These are phyloP conservation scores for Debaryomyces prosopidis DNA, from an alignment of 805 yeast genomes.

Conservation along the genomic window DNA sequence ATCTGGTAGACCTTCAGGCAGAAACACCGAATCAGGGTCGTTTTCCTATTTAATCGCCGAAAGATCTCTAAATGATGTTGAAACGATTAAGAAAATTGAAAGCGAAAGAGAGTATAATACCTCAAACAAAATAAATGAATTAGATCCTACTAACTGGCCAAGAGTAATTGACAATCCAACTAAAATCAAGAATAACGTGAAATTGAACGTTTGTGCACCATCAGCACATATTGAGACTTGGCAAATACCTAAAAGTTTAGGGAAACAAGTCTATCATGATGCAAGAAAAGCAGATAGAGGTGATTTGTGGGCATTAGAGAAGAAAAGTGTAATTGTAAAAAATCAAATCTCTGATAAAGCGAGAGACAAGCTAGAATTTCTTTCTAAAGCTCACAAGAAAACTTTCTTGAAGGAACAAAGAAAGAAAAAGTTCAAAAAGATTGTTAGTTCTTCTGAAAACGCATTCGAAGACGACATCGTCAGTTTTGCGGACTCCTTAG, in stretches of 20 bases:
- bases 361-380: conserved; percentile 33
- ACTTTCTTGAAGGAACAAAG: conserved; percentile 36
- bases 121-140: conserved; percentile 19
- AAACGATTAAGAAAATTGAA: conserved; percentile 43
- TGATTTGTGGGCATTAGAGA: conserved; percentile 74
- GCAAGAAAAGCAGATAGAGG: conserved; percentile 85
- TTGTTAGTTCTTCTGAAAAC: conserved; percentile 22
- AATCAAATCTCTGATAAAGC: conserved; percentile 29
- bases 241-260: conserved; percentile 79
- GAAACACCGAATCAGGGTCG: conserved; percentile 67
- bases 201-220: conserved; percentile 75
- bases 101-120: conserved; percentile 29
- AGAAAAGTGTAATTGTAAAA: conserved; percentile 34
- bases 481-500: conserved; percentile 25
- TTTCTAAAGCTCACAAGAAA: conserved; percentile 39
- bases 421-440: conserved; percentile 34
- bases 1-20: conserved; percentile 76
- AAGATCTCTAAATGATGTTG: conserved; percentile 49
- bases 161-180: conserved; percentile 70
- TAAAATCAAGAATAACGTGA: conserved; percentile 81
- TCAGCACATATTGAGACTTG: conserved; percentile 82
- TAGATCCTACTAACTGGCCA: conserved; percentile 55
- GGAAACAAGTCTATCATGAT: conserved; percentile 78
- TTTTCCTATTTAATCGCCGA: conserved; percentile 74
- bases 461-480: conserved; percentile 29